These are phyloP conservation scores for Camillea tinctor DNA, from an alignment of 2,329 filamentous ascomycete species.

Conservation along the genomic window DNA sequence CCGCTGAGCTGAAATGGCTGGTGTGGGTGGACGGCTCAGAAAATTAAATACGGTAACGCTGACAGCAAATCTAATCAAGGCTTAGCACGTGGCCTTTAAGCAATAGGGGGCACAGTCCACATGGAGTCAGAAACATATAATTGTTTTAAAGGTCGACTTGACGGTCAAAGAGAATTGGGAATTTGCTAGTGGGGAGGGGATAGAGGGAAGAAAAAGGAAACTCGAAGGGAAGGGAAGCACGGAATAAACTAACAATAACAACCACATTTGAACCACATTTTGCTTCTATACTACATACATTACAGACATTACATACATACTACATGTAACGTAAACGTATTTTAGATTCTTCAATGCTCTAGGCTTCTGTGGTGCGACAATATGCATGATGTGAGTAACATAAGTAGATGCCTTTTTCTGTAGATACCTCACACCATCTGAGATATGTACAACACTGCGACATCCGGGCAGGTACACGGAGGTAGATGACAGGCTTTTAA, in stretches of 20 bases:
- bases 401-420: neutral
- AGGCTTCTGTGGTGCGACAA: neutral
- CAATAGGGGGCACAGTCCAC: neutral
- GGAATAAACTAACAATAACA: neutral
- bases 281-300: neutral
- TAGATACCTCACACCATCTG: no score
- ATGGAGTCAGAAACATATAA: neutral
- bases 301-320: no score
- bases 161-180: neutral
- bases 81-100: neutral
- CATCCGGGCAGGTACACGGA: neutral
- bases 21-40: neutral
- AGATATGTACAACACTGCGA: no score
- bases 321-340: neutral
- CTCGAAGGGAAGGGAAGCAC: no score
- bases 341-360: neutral
- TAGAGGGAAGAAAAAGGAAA: no score
- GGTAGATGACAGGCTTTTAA: neutral
- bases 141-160: neutral
- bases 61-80: neutral
- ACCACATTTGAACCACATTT: no score
- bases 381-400: neutral
- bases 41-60: neutral
- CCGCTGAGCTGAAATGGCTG: neutral
- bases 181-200: neutral